phyloP scores from a whole-genome alignment of 768 basidiomycete species.

The Phylloporus sp. region DNA sequence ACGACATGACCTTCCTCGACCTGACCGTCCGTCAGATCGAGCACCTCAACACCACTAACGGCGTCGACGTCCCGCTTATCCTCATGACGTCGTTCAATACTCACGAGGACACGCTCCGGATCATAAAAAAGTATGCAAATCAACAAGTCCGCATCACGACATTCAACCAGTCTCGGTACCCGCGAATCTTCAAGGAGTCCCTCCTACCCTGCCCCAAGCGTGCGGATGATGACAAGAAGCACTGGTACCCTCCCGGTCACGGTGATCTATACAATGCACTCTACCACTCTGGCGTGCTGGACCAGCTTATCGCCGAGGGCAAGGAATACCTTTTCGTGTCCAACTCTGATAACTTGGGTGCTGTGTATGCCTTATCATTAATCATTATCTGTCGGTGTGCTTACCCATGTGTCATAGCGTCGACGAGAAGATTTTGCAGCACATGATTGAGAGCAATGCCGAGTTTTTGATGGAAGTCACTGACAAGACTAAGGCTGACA shows the following conservation, averaged over 20 bases:
- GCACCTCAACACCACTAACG: conserved; percentile 60
- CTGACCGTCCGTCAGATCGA: conserved; percentile 62
- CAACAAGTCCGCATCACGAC: conserved; percentile 71
- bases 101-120: conserved; percentile 70
- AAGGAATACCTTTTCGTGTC: conserved; percentile 79
- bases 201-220: conserved; percentile 59
- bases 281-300: conserved; percentile 67
- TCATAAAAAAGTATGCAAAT: conserved; percentile 79
- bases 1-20: conserved; percentile 69
- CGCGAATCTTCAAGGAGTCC: conserved; percentile 66
- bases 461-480: conserved; percentile 78
- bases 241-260: conserved; percentile 78
- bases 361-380: conserved; percentile 40
- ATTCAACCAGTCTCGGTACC: conserved; percentile 74
- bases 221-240: conserved; percentile 57
- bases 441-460: conserved; percentile 61
- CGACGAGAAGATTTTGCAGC: conserved; percentile 61
- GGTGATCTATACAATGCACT: conserved; percentile 73
- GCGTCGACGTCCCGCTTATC: conserved; percentile 71
- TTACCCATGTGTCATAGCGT: conserved; percentile 38
- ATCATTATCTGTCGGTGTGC: neutral
- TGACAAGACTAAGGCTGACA: conserved; percentile 80
- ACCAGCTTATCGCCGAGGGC: conserved; percentile 63
- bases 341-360: conserved; percentile 74
- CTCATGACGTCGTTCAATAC: conserved; percentile 84